Evolutionary conservation across 2,329 filamentous ascomycete genomes (phyloP), one percentile per base, ranked within the genome.

Genomic region (Botrytis byssoidea): DNA sequence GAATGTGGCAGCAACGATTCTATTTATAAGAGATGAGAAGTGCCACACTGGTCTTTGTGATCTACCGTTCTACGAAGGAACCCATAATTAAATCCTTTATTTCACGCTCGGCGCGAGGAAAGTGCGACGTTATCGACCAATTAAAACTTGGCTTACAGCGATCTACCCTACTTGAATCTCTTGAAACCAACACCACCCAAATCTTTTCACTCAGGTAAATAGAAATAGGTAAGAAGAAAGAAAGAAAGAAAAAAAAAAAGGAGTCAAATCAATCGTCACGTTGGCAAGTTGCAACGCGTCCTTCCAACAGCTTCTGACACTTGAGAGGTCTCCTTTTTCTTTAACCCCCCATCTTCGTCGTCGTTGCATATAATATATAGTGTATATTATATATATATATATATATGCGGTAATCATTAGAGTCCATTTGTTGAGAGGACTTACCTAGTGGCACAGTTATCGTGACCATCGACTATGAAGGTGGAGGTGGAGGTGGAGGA

Each of bases 81-180:
- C 64, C 71, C 71, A 51, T 37, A 69, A 68, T 72, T 59, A 68
- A 68, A 72, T 68, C 63, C 63, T 68, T 68, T 68, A 40, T 37
- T 55, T 68, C 51, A 25, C 22, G 25, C 55, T 46, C 44, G 44
- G 70, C 70, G 70, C 70, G 60, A 44, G 35, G 35, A 51, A 29
- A 25, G 63, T 66, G 63, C 42, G 42, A 66, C 63, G 42, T 55
- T 68, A 29, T 40, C 25, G 65, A 40, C 71, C 71, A 72, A 72
- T 72, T 3, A 68, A 6, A 51, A 32, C 37, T 40, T 12, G 22
- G 51, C 63, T 68, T 72, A 60, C 63, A 67, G 46, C 71, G 63
- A 60, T 68, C 63, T 69, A 67, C 65, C 51, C 64, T 60, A 60
- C 64, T 67, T 48, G 14, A 32, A 32, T 35, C 37, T 44, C 10